These are phyloP conservation scores for Tephrocybe rancida DNA, from an alignment of 768 basidiomycete genomes.

Conservation along the genomic window DNA sequence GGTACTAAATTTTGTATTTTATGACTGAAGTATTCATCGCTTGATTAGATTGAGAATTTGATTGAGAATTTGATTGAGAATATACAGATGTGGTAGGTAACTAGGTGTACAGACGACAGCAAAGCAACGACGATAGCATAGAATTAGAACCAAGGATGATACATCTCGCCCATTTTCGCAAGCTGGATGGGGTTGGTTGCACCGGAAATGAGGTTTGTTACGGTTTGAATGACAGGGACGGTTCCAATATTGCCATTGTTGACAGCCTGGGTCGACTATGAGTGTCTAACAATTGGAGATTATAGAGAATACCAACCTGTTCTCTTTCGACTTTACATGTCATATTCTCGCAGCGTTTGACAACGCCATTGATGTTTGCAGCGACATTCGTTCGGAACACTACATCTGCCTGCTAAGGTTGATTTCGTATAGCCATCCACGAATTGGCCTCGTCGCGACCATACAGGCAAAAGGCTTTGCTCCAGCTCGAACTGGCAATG, in stretches of 20 bases:
- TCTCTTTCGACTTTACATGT: constrained; percentile 88
- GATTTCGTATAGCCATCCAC: constrained; percentile 65
- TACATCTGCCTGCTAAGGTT: constrained; percentile 58
- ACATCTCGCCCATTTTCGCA: constrained; percentile 83
- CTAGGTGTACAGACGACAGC: constrained; percentile 10
- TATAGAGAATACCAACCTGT: constrained; percentile 47
- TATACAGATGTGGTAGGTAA: constrained; percentile 3
- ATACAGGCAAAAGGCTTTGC: constrained; percentile 87
- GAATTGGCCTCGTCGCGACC: constrained; percentile 89
- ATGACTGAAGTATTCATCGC: no score
- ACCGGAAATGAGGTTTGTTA: constrained; percentile 78
- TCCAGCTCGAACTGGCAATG: constrained; percentile 85
- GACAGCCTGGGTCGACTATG: constrained; percentile 29
- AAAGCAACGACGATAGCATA: constrained; percentile 10
- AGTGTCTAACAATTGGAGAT: background rate
- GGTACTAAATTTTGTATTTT: no score
- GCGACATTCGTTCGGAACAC: constrained; percentile 57
- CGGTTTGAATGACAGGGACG: constrained; percentile 75
- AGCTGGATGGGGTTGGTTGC: constrained; percentile 88
- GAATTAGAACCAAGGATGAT: constrained; percentile 81
- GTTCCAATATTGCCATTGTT: constrained; percentile 37
- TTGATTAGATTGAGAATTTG: no score
- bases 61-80: constrained; percentile 6
- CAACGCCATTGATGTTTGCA: constrained; percentile 66
- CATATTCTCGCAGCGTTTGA: constrained; percentile 81